Conservation (phyloP, 2,329 filamentous ascomycete genomes). For the Exophiala alcalophila region DNA sequence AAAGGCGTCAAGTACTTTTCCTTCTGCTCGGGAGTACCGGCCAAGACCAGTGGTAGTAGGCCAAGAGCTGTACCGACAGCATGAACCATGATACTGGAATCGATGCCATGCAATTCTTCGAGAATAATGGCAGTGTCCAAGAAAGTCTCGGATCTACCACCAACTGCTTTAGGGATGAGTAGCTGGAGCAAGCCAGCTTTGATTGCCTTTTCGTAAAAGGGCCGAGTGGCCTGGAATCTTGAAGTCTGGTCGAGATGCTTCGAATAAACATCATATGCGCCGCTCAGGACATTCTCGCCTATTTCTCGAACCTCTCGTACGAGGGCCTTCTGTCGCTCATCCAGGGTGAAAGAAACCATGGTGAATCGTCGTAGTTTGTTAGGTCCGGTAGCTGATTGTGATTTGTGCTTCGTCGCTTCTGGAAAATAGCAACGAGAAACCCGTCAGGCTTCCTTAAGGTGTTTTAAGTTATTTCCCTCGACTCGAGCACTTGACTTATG, state of each 20-base stretch:
- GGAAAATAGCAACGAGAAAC: too few species aligned
- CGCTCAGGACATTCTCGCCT: slow-evolving; percentile 1
- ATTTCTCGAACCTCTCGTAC: background rate
- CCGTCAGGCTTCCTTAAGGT: too few species aligned
- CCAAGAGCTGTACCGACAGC: slow-evolving; percentile 54
- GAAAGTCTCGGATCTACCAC: slow-evolving; percentile 46
- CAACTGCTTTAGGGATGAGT: slow-evolving; percentile 45
- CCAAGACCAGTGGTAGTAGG: slow-evolving; percentile 50
- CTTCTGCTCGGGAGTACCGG: slow-evolving; percentile 40
- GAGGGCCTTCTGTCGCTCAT: slow-evolving; percentile 4
- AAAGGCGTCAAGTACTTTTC: slow-evolving; percentile 49
- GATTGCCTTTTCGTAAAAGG: slow-evolving; percentile 47
- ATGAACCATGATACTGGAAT: slow-evolving; percentile 50
- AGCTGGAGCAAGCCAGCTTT: slow-evolving; percentile 47
- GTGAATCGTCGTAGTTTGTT: too few species aligned
- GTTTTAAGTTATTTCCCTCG: too few species aligned
- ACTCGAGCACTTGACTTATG: too few species aligned
- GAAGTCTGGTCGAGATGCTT: slow-evolving; percentile 31
- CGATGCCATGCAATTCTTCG: slow-evolving; percentile 53
- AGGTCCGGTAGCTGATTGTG: too few species aligned
- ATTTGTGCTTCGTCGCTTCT: too few species aligned
- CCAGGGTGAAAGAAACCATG: slow-evolving; percentile 8
- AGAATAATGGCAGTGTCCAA: slow-evolving; percentile 51
- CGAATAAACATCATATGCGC: slow-evolving; percentile 22
- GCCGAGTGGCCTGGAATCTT: slow-evolving; percentile 48